Base-by-base conservation (phyloP, 2,329 filamentous ascomycete genomes). In the Curvularia lunata region DNA sequence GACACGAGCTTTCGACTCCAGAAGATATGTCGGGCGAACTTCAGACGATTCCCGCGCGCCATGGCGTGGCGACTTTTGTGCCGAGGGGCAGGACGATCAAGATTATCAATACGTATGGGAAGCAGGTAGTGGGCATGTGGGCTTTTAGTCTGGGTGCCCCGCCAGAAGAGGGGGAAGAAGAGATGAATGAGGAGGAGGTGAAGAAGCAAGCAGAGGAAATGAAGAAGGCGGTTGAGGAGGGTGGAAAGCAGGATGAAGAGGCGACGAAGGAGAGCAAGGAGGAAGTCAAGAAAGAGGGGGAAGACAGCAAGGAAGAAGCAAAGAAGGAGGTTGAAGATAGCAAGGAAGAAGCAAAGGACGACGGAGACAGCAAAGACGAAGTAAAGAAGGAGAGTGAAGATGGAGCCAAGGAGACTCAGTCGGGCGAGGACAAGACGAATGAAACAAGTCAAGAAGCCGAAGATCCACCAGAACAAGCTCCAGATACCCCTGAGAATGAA, bases 11-110 rank as follows among this genome's bases (percentile, higher is more conserved):
- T 46, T 58, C 5, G 43, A 45, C 23, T 16, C 1, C 63, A 4
- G 62, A 69, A 62, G 71, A 75, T 23, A 78, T 78, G 76, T 76
- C 75, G 1, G 75, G 74, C 32, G 73, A 77, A 53, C 64, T 78
- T 3, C 81, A 83, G 57, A 79, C 77, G 1, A 81, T 83, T 52
- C 80, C 79, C 10, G 81, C 81, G 19, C 75, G 80, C 50, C 80
- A 82, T 72, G 81, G 80, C 61, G 79, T 80, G 7, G 81, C 81
- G 10, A 83, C 81, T 1, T 82, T 82, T 56, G 81, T 83, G 55
- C 81, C 81, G 4, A 74, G 77, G 21, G 81, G 80, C 19, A 74
- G 79, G 54, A 77, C 75, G 2, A 81, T 83, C 70, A 82, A 82
- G 66, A 79, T 83, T 41, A 77, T 82, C 55, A 82, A 82, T 55